A percentile compares a stretch with the other conserved stretches of the same genome.
phyloP scores from a whole-genome alignment of 768 basidiomycete genomes.

The Pisolithus microcarpus region DNA sequence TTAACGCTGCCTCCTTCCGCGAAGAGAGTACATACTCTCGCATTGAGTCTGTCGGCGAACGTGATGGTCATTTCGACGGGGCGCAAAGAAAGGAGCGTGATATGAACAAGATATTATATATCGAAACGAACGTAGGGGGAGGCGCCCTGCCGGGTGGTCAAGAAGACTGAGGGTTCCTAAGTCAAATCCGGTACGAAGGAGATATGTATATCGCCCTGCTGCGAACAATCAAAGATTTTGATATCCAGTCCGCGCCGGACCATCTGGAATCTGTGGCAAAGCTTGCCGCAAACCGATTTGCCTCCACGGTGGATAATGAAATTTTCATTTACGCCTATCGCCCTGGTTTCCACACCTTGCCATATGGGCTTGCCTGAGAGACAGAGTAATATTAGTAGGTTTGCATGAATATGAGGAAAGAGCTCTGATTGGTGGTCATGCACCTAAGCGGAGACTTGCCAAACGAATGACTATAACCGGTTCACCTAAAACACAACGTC shows the following conservation, averaged over 20 bases:
- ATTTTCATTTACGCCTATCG: constrained; percentile 4
- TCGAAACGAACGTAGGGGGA: constrained; percentile 9
- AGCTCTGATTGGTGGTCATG: no score
- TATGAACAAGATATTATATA: constrained; percentile 13
- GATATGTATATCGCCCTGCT: neutral
- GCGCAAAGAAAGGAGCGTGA: constrained; percentile 13
- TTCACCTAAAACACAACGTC: no score
- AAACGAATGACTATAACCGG: no score
- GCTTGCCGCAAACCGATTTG: neutral
- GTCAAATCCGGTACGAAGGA: neutral
- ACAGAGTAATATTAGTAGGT: no score
- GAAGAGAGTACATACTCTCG: constrained; percentile 23
- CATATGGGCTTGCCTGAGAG: neutral
- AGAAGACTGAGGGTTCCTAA: neutral
- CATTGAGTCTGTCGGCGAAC: constrained; percentile 36
- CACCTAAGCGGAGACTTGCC: no score
- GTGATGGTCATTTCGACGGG: constrained; percentile 29
- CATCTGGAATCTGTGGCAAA: neutral
- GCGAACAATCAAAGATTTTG: neutral
- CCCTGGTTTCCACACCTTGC: constrained; percentile 5
- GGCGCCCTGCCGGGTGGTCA: neutral
- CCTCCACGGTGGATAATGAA: neutral
- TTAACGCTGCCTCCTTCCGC: neutral
- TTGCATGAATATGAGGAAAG: no score
- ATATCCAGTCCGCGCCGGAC: neutral